Conservation (phyloP, 805 yeast species). For the Myxozyma sirexii region DNA sequence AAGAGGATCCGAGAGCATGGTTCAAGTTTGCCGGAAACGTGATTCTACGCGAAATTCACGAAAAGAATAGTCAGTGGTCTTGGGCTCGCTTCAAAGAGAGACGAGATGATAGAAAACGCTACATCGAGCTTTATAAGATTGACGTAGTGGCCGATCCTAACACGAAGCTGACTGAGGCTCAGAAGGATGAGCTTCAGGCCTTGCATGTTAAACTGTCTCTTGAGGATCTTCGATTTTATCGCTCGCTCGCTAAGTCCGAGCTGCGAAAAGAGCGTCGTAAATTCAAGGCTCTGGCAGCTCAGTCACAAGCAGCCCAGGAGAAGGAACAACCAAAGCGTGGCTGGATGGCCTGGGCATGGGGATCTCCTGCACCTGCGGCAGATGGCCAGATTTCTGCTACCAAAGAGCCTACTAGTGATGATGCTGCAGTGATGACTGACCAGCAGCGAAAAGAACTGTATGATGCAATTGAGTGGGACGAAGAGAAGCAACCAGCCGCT, state of each 20-base stretch:
- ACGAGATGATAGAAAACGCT: constrained; percentile 69
- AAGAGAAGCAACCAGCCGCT: constrained; percentile 50
- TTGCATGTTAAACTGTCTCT: constrained; percentile 64
- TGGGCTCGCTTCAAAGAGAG: constrained; percentile 80
- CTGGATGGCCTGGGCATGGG: constrained; percentile 70
- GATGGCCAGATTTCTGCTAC: constrained; percentile 18
- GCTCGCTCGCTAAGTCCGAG: constrained; percentile 75
- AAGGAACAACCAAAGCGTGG: constrained; percentile 26
- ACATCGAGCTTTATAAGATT: constrained; percentile 67
- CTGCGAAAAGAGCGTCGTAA: constrained; percentile 56
- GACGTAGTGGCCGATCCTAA: constrained; percentile 49
- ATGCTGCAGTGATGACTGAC: constrained; percentile 63
- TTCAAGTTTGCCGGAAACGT: constrained; percentile 76
- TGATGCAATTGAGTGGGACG: constrained; percentile 91
- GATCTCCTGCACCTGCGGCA: constrained; percentile 16
- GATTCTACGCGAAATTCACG: constrained; percentile 78
- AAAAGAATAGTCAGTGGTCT: constrained; percentile 76
- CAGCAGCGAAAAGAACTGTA: constrained; percentile 88
- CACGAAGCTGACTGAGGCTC: constrained; percentile 31
- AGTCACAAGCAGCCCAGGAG: constrained; percentile 16
- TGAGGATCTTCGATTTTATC: constrained; percentile 82
- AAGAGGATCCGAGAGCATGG: constrained; percentile 79
- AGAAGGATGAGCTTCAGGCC: constrained; percentile 47
- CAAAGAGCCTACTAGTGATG: constrained; percentile 33
- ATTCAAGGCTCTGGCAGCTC: constrained; percentile 9